Base-by-base conservation (phyloP, 2,329 filamentous ascomycete species). In the Phaeosphaeria sp. region DNA sequence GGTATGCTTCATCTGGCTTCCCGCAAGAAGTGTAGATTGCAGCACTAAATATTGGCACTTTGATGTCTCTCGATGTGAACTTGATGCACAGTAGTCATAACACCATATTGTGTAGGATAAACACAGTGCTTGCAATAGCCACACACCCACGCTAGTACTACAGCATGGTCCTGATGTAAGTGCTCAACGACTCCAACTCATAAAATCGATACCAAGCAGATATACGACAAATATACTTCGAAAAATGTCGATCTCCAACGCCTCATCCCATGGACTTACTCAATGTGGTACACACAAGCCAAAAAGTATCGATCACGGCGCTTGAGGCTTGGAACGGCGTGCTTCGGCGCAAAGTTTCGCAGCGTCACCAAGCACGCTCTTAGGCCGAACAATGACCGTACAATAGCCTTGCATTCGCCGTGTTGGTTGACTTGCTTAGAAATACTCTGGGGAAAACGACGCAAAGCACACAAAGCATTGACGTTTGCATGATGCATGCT, bases 291-390 rank as follows among this genome's bases (percentile, higher is more conserved):
- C 48, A 42, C 50, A 56, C 24, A 20, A 7, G 17, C 11, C 24
- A 30, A 60, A 50, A 48, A 46, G 40, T 30, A 61, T 72, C 48
- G 66, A 71, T 66, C 40, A 33, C 59, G 56, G 69, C 68, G 64
- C 69, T 72, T 70, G 55, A 60, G 66, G 66, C 67, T 71, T 72
- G 67, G 68, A 51, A 61, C 59, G 59, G 63, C 51, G 48, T 60
- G 50, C 25, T 44, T 56, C 58, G 57, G 61, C 64, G 47, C 46
- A 33, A 49, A 17, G 27, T 17, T 9, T 47, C 3, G 8, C 27
- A 15, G 47, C 47, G n/a, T 18, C 13, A 33, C 24, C 6, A 6
- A 42, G 7, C 22, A 13, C 4, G 22, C 40, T 45, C 40, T 45
- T 49, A 47, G 30, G 47, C 57, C 50, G 51, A 64, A 36, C 8